Base-by-base conservation (phyloP, 331 rosid genomes). In the Dryas integrifolia region DNA sequence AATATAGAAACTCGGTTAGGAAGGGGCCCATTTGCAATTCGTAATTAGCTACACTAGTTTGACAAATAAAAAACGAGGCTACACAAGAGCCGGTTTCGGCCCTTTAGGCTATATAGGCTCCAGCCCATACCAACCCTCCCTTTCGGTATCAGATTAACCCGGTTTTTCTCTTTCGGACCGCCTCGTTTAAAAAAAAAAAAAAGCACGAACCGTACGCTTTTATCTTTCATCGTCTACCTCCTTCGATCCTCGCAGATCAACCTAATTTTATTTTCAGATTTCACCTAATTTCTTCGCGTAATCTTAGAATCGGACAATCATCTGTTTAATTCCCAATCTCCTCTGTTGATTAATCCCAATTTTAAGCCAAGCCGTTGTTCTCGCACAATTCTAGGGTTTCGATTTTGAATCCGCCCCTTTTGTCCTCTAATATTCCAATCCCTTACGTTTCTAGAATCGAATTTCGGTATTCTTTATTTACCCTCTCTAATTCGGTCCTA, bases 331-430 rank as follows among this genome's bases (percentile, higher is more conserved):
- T 73, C 62, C 43, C 3, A 35, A 39, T 44, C 4, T 50, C 59
- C 24, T 45, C 46, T 65, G 44, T 43, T 30, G 52, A 84, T 82
- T 75, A 72, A 77, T 41, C 71, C 77, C 80, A 50, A 79, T 67
- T 35, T 74, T 47, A 18, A 26, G 46, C 61, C 69, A 61, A 11
- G 38, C 53, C 80, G 38, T 70, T 58, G 39, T 12, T 68, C 62
- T 0, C 14, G 35, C 15, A 15, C 57, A 47, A 45, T 72, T 82
- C 80, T 87, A 84, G 88, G 87, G 82, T 84, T 86, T 77, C 76
- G 83, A 72, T 80, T 80, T 79, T 49, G 13, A 72, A 44, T 79
- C 41, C 74, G 58, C 26, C 67, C 77, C 49, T 62, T 53, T 30
- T 11, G 71, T 14, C 18, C 26, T 38, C 5, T 5, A 50, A 65